These are phyloP conservation scores for Fusarium pseudonygamai DNA, from an alignment of 2,329 filamentous ascomycete species.

Conservation along the genomic window DNA sequence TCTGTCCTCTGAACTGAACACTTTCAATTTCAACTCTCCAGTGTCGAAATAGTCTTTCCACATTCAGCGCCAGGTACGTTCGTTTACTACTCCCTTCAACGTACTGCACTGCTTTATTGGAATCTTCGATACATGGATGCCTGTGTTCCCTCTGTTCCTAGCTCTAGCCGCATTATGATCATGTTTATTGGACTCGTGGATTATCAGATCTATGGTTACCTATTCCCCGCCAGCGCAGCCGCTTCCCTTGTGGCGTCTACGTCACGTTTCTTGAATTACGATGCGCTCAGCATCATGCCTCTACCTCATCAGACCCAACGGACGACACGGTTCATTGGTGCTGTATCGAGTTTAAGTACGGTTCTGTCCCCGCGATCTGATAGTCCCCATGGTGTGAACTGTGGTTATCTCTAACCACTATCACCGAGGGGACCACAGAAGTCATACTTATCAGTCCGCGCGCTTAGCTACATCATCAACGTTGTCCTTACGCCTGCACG, in stretches of 20 bases:
- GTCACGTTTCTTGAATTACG: conserved; percentile 36
- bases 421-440: conserved; percentile 15
- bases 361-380: neutral
- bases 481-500: conserved; percentile 7
- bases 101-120: neutral
- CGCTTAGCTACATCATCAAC: conserved; percentile 34
- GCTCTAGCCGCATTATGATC: neutral
- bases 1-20: neutral
- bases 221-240: conserved; percentile 22
- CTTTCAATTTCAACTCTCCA: neutral
- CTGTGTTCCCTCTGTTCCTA: neutral
- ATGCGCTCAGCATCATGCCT: conserved; percentile 25
- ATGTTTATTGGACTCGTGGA: conserved; percentile 1
- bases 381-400: neutral
- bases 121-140: neutral
- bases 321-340: neutral
- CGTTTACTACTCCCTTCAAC: neutral
- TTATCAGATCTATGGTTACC: neutral
- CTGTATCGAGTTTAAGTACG: neutral
- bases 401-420: neutral
- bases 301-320: neutral
- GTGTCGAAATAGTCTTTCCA: neutral
- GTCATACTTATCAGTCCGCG: conserved; percentile 14
- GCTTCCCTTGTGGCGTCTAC: conserved; percentile 33
- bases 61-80: conserved; percentile 27